Percentiles rank a stretch among this genome's conserved stretches.
Conservation (phyloP, 2,329 filamentous ascomycete species). For the Beauveria australis region DNA sequence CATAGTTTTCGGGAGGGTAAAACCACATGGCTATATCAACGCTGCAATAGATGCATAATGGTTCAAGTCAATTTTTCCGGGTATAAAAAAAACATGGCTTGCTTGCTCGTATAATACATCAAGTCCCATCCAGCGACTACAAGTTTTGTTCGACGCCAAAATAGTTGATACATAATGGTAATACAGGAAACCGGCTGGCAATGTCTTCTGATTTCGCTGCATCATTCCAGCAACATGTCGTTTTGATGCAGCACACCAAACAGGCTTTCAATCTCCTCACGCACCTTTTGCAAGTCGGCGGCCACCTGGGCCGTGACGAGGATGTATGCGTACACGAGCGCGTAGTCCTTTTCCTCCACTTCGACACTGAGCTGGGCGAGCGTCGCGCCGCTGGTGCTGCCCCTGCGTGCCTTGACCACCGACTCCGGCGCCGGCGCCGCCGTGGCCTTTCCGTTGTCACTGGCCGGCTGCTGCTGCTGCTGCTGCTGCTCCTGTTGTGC, state of each 20-base stretch:
- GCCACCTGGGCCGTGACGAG: constrained; percentile 60
- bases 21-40: background rate
- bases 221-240: constrained; percentile 46
- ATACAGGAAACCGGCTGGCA: background rate
- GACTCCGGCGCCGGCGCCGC: constrained; percentile 13
- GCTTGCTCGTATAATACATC: background rate
- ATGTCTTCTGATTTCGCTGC: background rate
- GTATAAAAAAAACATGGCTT: background rate
- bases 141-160: no score
- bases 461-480: background rate
- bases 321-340: constrained; percentile 84
- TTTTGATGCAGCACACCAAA: constrained; percentile 58
- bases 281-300: constrained; percentile 53
- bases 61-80: background rate
- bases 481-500: constrained; percentile 22
- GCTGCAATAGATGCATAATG: background rate
- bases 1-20: background rate
- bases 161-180: background rate
- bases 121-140: background rate
- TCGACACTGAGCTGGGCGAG: constrained; percentile 14
- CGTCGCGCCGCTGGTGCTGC: constrained; percentile 2
- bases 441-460: constrained; percentile 14
- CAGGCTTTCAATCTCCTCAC: constrained; percentile 52
- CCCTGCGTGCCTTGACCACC: background rate
- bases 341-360: constrained; percentile 68